These are phyloP conservation scores for Basipetospora chlamydospora DNA, from an alignment of 2,329 filamentous ascomycete genomes.

Conservation along the genomic window DNA sequence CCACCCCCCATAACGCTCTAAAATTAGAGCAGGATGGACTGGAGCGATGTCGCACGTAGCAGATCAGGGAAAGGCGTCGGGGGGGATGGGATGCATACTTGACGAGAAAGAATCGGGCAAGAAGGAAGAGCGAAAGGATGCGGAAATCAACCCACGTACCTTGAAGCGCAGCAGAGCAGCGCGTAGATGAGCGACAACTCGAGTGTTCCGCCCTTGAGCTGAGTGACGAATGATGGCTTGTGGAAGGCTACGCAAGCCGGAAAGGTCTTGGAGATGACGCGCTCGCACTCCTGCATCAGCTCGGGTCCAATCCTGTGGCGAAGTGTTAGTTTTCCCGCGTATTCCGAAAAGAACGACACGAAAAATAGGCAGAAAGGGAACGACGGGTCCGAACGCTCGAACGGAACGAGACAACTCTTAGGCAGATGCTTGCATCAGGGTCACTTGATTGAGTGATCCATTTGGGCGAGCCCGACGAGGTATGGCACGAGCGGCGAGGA, in stretches of 20 bases:
- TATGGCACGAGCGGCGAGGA: too few species aligned
- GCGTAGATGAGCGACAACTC: slow-evolving; percentile 44
- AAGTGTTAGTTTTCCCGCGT: slow-evolving; percentile 12
- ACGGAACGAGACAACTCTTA: too few species aligned
- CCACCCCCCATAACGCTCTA: too few species aligned
- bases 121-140: slow-evolving; percentile 7
- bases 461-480: too few species aligned
- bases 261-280: slow-evolving; percentile 45
- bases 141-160: slow-evolving; percentile 36
- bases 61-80: too few species aligned
- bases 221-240: slow-evolving; percentile 46
- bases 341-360: neutral
- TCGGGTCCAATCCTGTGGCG: slow-evolving; percentile 35
- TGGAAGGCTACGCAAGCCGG: slow-evolving; percentile 49
- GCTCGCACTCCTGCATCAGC: slow-evolving; percentile 43
- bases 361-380: slow-evolving; percentile 1
- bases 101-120: slow-evolving; percentile 10
- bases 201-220: slow-evolving; percentile 40
- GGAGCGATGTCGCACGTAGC: too few species aligned
- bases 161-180: slow-evolving; percentile 40
- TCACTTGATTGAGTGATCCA: too few species aligned
- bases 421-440: too few species aligned
- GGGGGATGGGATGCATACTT: too few species aligned
- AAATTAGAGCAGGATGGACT: too few species aligned
- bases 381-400: too few species aligned